A percentile compares a stretch with the other conserved stretches of the same genome.
phyloP scores from a whole-genome alignment of 2,329 filamentous ascomycete genomes.

The Cryphonectria parasitica region DNA sequence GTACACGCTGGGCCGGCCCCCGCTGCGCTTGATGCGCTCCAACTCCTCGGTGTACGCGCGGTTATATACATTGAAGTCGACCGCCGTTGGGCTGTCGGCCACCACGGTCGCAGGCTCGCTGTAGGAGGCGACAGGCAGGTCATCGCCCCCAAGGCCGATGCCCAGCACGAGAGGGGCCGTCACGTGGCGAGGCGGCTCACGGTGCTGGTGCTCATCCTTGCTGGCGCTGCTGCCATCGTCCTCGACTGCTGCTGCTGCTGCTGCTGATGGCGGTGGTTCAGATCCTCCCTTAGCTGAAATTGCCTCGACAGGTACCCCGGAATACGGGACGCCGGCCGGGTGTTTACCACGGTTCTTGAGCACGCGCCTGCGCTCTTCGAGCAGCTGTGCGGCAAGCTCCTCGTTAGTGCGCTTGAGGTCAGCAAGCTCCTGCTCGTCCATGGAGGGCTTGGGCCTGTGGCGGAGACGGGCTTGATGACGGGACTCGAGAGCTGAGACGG shows the following conservation, averaged over 20 bases:
- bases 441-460: slow-evolving; percentile 23
- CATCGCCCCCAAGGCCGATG: slow-evolving; percentile 69
- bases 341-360: slow-evolving; percentile 30
- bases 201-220: slow-evolving; percentile 1
- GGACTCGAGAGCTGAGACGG: slow-evolving; percentile 31
- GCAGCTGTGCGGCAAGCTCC: slow-evolving; percentile 53
- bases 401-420: slow-evolving; percentile 42
- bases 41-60: slow-evolving; percentile 84
- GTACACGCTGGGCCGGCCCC: slow-evolving; percentile 48
- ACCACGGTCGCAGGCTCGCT: slow-evolving; percentile 56
- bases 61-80: slow-evolving; percentile 88
- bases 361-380: slow-evolving; percentile 52
- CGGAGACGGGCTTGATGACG: neutral
- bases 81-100: slow-evolving; percentile 82
- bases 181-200: neutral
- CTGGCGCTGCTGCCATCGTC: neutral
- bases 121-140: slow-evolving; percentile 48
- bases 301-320: neutral
- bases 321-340: neutral
- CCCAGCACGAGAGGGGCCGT: slow-evolving; percentile 55
- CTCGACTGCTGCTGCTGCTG: neutral
- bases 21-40: slow-evolving; percentile 62
- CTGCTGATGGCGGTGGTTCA: neutral
- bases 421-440: slow-evolving; percentile 29
- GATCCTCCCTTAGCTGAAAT: neutral